phyloP scores from a whole-genome alignment of 176 grass and related monocot species.

The Paspalum vaginatum region DNA sequence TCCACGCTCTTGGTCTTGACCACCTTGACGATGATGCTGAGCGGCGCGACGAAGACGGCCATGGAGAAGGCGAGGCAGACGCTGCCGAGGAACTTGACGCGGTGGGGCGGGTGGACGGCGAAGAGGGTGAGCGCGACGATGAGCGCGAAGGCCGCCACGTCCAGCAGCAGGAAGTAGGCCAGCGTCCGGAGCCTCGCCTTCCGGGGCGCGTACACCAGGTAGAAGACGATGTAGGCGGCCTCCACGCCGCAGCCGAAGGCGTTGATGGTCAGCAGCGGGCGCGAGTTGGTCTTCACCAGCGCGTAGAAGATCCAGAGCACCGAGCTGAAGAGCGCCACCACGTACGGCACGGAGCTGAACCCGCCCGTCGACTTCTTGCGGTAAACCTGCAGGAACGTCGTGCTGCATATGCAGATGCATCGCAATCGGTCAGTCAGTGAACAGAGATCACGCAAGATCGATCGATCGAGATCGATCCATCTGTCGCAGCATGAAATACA shows the following conservation, averaged over 20 bases:
- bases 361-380: conserved; percentile 69
- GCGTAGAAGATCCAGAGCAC: conserved; percentile 95
- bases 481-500: background rate
- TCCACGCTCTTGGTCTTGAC: conserved; percentile 80
- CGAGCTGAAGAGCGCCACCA: conserved; percentile 90
- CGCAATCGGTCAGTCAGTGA: background rate
- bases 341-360: conserved; percentile 90
- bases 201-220: conserved; percentile 61
- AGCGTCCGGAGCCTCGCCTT: conserved; percentile 49
- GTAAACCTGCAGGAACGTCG: conserved; percentile 71
- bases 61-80: conserved; percentile 91
- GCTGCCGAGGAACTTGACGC: conserved; percentile 79
- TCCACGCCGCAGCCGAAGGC: conserved; percentile 74
- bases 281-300: conserved; percentile 62
- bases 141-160: conserved; percentile 64
- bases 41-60: conserved; percentile 84
- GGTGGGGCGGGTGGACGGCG: conserved; percentile 8
- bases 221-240: conserved; percentile 63
- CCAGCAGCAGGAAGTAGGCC: conserved; percentile 62
- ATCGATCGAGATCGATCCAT: conserved; percentile 2
- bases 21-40: conserved; percentile 96
- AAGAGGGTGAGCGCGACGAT: conserved; percentile 60
- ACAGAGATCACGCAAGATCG: background rate
- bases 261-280: conserved; percentile 80
- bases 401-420: conserved; percentile 29